Conservation (phyloP, 2,329 filamentous ascomycete genomes). For the Fusarium sp. region DNA sequence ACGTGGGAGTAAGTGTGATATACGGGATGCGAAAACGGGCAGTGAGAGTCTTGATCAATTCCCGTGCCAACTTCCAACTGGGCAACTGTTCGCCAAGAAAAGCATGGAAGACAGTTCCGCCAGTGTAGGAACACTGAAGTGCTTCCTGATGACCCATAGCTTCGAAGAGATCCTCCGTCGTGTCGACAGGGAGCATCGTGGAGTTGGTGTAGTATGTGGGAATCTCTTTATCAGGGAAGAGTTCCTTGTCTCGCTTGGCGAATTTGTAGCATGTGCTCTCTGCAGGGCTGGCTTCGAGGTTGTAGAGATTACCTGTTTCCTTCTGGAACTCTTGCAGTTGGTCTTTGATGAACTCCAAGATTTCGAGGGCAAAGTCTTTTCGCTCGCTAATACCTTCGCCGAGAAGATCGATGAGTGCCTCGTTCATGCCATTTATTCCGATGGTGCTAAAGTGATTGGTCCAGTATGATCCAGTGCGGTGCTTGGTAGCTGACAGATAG, state of each 20-base stretch:
- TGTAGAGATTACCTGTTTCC: constrained; percentile 38
- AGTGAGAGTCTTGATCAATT: constrained; percentile 37
- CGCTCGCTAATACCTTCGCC: constrained; percentile 1
- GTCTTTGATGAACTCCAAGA: constrained; percentile 38
- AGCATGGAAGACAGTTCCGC: constrained; percentile 41
- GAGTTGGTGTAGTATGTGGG: constrained; percentile 42
- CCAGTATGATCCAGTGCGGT: constrained; percentile 41
- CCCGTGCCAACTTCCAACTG: constrained; percentile 33
- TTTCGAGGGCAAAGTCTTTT: constrained; percentile 26
- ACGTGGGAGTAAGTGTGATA: constrained; percentile 40
- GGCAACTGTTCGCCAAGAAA: constrained; percentile 39
- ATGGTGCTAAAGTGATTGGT: constrained; percentile 45
- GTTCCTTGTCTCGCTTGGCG: constrained; percentile 31
- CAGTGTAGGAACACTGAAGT: constrained; percentile 41
- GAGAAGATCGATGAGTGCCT: constrained; percentile 22
- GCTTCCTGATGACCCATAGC: constrained; percentile 36
- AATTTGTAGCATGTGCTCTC: constrained; percentile 45
- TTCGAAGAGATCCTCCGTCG: constrained; percentile 41
- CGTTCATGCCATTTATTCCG: constrained; percentile 41
- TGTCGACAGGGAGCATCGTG: constrained; percentile 41
- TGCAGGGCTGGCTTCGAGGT: constrained; percentile 39
- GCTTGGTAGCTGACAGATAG: constrained; percentile 34
- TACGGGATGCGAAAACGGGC: constrained; percentile 39
- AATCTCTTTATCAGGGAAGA: constrained; percentile 20
- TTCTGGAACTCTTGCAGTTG: constrained; percentile 36